These are phyloP conservation scores for Botrytis tulipae DNA, from an alignment of 2,329 filamentous ascomycete species.

Conservation along the genomic window DNA sequence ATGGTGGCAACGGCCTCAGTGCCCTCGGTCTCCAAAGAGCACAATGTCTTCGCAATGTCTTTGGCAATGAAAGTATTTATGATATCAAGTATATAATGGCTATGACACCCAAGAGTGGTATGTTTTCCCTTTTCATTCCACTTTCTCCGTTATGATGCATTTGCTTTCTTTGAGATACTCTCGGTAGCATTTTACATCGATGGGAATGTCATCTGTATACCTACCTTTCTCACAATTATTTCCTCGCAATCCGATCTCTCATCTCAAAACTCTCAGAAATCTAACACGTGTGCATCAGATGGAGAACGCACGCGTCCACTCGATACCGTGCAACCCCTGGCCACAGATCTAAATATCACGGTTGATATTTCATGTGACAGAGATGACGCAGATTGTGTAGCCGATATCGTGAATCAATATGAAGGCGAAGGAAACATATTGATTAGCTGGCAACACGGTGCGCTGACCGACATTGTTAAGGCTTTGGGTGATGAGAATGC, in stretches of 20 bases:
- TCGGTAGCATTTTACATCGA: too few species aligned
- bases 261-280: neutral
- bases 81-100: constrained; percentile 60
- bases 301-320: constrained; percentile 53
- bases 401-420: constrained; percentile 49
- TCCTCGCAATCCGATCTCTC: too few species aligned
- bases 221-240: too few species aligned
- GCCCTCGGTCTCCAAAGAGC: constrained; percentile 53
- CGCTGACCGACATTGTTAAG: constrained; percentile 51
- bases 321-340: constrained; percentile 56
- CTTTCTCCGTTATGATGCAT: neutral
- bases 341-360: constrained; percentile 52
- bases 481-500: constrained; percentile 51
- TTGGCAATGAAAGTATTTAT: constrained; percentile 51
- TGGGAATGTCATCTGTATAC: too few species aligned
- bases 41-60: constrained; percentile 57
- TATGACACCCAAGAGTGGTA: constrained; percentile 50
- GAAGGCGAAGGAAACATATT: constrained; percentile 54
- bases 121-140: constrained; percentile 2
- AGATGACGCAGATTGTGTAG: constrained; percentile 55
- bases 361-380: constrained; percentile 57
- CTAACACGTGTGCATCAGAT: constrained; percentile 39
- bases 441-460: constrained; percentile 60
- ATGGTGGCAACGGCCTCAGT: constrained; percentile 50
- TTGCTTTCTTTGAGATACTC: neutral